Conservation (phyloP, 306 rosid genomes). For the Senna tora region DNA sequence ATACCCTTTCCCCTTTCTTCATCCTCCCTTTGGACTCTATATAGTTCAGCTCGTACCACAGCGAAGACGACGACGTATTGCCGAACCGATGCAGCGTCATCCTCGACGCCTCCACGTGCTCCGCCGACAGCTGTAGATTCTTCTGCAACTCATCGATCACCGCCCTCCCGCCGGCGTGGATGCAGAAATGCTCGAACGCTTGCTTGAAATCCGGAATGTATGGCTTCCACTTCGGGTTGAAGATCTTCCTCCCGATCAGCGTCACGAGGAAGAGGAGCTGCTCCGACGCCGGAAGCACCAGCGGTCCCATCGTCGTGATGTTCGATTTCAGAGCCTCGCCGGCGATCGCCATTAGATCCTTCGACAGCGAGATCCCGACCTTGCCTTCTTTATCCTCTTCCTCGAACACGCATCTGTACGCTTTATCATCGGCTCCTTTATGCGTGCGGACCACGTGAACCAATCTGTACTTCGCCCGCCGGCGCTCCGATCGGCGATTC, state of each 20-base stretch:
- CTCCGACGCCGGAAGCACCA: slow-evolving; percentile 94
- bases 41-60: slow-evolving; percentile 86
- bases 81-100: slow-evolving; percentile 92
- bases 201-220: slow-evolving; percentile 92
- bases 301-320: slow-evolving; percentile 92
- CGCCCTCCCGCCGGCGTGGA: slow-evolving; percentile 93
- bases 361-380: slow-evolving; percentile 74
- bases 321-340: slow-evolving; percentile 94
- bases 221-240: slow-evolving; percentile 92
- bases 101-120: slow-evolving; percentile 96
- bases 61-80: slow-evolving; percentile 91
- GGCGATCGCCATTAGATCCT: slow-evolving; percentile 97
- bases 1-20: slow-evolving; percentile 82
- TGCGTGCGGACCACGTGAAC: slow-evolving; percentile 85
- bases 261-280: slow-evolving; percentile 78
- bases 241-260: slow-evolving; percentile 76
- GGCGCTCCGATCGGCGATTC: slow-evolving; percentile 55
- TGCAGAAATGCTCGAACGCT: slow-evolving; percentile 95
- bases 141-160: slow-evolving; percentile 94
- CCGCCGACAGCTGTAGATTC: slow-evolving; percentile 82
- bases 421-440: slow-evolving; percentile 86
- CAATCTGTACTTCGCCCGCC: slow-evolving; percentile 72
- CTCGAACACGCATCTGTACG: slow-evolving; percentile 75
- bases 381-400: slow-evolving; percentile 87
- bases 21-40: slow-evolving; percentile 90